phyloP scores from a whole-genome alignment of 2,329 filamentous ascomycete species.

The Metarhizium anisopliae region DNA sequence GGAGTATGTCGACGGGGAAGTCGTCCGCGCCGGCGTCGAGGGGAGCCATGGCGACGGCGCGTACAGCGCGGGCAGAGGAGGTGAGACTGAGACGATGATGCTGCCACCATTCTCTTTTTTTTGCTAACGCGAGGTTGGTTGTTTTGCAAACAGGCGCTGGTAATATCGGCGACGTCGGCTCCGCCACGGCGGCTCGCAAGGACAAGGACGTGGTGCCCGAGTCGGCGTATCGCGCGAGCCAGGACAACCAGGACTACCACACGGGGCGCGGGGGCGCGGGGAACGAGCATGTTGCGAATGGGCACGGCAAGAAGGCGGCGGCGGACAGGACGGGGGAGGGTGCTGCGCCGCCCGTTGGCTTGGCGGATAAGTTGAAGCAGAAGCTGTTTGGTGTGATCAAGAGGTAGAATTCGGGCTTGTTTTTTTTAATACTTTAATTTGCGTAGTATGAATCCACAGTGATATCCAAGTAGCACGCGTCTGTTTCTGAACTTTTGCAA shows the following conservation, averaged over 20 bases:
- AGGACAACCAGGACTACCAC: conserved; percentile 43
- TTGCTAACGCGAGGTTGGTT: not conserved
- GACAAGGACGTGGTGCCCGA: conserved; percentile 47
- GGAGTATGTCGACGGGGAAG: conserved; percentile 52
- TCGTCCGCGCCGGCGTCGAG: conserved; percentile 44
- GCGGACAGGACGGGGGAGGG: conserved; percentile 18
- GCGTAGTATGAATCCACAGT: not conserved
- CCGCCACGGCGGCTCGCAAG: conserved; percentile 27
- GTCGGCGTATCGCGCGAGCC: conserved; percentile 37
- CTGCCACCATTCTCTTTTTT: no score
- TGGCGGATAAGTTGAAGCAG: conserved; percentile 49
- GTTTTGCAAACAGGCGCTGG: conserved; percentile 35
- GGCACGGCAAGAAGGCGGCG: conserved; percentile 20
- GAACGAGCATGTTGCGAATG: conserved; percentile 36
- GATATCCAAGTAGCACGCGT: not conserved
- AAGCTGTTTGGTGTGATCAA: conserved; percentile 44
- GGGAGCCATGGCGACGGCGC: conserved; percentile 50
- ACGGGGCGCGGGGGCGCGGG: conserved; percentile 52
- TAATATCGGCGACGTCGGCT: conserved; percentile 46
- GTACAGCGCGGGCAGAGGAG: conserved; percentile 50
- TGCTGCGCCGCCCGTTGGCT: conserved; percentile 26
- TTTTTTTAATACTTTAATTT: not conserved
- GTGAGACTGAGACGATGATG: conserved; percentile 24
- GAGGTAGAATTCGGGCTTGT: conserved; percentile 22
- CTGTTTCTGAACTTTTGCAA: no score